These are phyloP conservation scores for Clausena lansium DNA, from an alignment of 345 rosid genomes.

Conservation along the genomic window DNA sequence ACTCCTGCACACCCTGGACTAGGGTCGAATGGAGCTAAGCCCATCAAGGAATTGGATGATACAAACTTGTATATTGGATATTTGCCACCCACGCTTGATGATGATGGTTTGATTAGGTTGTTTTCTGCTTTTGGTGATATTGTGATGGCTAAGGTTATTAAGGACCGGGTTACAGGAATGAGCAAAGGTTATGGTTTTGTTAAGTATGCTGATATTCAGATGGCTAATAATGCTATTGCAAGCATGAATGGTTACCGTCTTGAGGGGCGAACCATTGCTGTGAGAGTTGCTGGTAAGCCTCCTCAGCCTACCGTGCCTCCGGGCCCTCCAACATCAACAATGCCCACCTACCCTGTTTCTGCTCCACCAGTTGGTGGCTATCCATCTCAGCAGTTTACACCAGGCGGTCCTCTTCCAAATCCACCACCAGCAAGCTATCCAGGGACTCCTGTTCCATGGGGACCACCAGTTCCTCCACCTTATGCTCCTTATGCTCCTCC, in stretches of 20 bases:
- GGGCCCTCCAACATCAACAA: constrained; percentile 58
- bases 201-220: constrained; percentile 80
- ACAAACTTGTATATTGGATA: constrained; percentile 92
- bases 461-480: constrained; percentile 74
- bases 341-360: constrained; percentile 63
- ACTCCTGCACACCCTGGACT: constrained; percentile 72
- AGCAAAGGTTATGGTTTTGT: constrained; percentile 97
- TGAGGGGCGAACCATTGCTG: constrained; percentile 88
- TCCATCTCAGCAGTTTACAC: constrained; percentile 72
- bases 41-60: constrained; percentile 82
- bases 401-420: constrained; percentile 70
- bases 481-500: constrained; percentile 81
- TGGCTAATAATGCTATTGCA: constrained; percentile 81
- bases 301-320: constrained; percentile 83
- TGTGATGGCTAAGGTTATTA: constrained; percentile 96
- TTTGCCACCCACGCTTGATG: constrained; percentile 85
- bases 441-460: constrained; percentile 84
- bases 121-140: constrained; percentile 90
- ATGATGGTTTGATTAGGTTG: constrained; percentile 77
- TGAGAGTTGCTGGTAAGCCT: constrained; percentile 94
- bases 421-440: constrained; percentile 52
- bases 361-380: constrained; percentile 65
- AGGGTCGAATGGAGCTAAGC: constrained; percentile 62
- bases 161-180: constrained; percentile 71
- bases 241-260: constrained; percentile 84